These are phyloP conservation scores for Syncephalastrum racemosum DNA, from an alignment of 371 early-diverging fungal species.

Conservation along the genomic window DNA sequence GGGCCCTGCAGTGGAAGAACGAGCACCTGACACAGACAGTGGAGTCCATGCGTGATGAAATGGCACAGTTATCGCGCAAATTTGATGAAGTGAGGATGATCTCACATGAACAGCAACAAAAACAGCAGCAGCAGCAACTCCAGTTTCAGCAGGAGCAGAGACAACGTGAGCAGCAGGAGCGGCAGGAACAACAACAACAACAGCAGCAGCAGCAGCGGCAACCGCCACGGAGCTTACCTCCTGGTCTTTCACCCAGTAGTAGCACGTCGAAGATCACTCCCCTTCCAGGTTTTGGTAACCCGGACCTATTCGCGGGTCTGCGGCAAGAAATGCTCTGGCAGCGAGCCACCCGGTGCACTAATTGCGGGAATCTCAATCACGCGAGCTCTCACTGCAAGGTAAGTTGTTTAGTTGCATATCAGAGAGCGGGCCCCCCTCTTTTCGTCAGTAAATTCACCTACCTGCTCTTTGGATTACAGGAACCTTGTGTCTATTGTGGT, in stretches of 20 bases:
- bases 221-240: constrained; percentile 8
- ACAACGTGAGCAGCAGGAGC: not conserved
- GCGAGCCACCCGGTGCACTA: constrained; percentile 29
- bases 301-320: constrained; percentile 20
- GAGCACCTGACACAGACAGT: too few species aligned
- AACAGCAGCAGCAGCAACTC: too few species aligned
- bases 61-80: too few species aligned
- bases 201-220: constrained; percentile 3
- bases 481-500: constrained; percentile 24
- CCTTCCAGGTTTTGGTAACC: constrained; percentile 27
- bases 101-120: too few species aligned
- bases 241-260: constrained; percentile 3
- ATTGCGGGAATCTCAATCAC: constrained; percentile 45
- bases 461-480: constrained; percentile 6
- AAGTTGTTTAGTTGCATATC: not conserved
- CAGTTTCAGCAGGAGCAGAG: too few species aligned
- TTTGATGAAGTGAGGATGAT: too few species aligned
- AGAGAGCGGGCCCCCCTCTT: not conserved
- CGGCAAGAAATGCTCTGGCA: constrained; percentile 24
- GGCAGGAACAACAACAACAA: constrained; percentile 1
- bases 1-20: too few species aligned
- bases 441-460: not conserved
- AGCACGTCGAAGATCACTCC: constrained; percentile 5
- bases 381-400: constrained; percentile 43
- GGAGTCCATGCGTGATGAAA: too few species aligned